Evolutionary conservation across 805 yeast genomes (phyloP).

Genomic region (Candida stauntonica): DNA sequence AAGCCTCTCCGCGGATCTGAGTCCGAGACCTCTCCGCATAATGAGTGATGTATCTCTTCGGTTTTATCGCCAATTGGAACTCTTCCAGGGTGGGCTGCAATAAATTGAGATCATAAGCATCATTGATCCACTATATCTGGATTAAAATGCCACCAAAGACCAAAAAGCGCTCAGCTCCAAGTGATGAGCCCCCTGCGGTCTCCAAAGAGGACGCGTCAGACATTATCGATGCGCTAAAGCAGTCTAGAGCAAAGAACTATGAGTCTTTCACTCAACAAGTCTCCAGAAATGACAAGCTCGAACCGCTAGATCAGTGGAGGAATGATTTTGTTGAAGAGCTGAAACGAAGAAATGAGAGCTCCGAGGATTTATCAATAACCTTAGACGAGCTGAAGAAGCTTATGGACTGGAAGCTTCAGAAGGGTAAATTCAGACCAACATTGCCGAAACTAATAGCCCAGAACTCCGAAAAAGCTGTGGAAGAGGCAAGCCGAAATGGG

Average conservation of each 20-base stretch:
- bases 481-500: slow-evolving; percentile 8
- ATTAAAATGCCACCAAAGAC: slow-evolving; percentile 7
- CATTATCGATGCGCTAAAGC: slow-evolving; percentile 1
- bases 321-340: slow-evolving; percentile 9
- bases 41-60: too few species aligned
- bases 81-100: too few species aligned
- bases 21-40: too few species aligned
- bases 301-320: slow-evolving; percentile 23
- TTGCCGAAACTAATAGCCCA: slow-evolving; percentile 21
- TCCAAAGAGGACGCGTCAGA: slow-evolving; percentile 1
- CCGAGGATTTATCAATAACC: slow-evolving; percentile 6
- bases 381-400: slow-evolving; percentile 21
- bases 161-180: not conserved
- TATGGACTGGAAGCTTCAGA: slow-evolving; percentile 26
- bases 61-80: too few species aligned
- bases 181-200: not conserved
- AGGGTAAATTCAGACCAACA: slow-evolving; percentile 27
- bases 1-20: too few species aligned
- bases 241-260: slow-evolving; percentile 10
- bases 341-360: slow-evolving; percentile 3
- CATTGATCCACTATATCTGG: too few species aligned
- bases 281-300: slow-evolving; percentile 5
- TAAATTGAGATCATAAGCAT: too few species aligned
- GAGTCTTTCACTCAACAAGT: slow-evolving; percentile 6
- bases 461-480: slow-evolving; percentile 16